phyloP scores from a whole-genome alignment of 2,329 filamentous ascomycete genomes.

The Chalara sp. region DNA sequence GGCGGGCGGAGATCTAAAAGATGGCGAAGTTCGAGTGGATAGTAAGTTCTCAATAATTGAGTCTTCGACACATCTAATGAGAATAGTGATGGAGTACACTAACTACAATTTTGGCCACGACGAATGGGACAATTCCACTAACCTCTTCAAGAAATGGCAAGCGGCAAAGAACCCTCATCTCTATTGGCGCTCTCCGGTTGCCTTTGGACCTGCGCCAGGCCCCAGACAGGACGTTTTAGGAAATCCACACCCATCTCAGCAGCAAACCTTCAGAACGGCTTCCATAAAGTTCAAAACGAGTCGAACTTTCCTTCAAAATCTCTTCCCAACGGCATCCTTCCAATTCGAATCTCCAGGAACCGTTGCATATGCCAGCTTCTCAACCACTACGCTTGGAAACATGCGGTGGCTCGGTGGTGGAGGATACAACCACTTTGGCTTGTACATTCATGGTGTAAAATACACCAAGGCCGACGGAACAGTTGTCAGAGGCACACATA shows the following conservation, averaged over 20 bases:
- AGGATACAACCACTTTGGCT: conserved; percentile 49
- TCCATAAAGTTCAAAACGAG: conserved; percentile 34
- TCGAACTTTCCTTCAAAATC: conserved; percentile 31
- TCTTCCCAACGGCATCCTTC: conserved; percentile 26
- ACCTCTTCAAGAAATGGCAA: conserved; percentile 37
- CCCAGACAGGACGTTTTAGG: conserved; percentile 13
- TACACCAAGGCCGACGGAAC: conserved; percentile 40
- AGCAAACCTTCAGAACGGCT: conserved; percentile 13
- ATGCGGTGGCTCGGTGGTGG: conserved; percentile 55
- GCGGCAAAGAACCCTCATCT: conserved; percentile 29
- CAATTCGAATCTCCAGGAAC: conserved; percentile 23
- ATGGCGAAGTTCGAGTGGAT: conserved; percentile 34
- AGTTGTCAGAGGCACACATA: conserved; percentile 37
- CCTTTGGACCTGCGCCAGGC: conserved; percentile 24
- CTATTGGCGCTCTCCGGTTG: conserved; percentile 36
- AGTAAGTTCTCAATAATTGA: conserved; percentile 37
- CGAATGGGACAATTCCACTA: conserved; percentile 42
- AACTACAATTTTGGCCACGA: conserved; percentile 44
- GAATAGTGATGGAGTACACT: conserved; percentile 23
- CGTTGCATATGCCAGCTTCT: conserved; percentile 30
- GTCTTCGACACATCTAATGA: not conserved
- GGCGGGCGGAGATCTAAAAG: conserved; percentile 40
- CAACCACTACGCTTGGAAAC: conserved; percentile 35
- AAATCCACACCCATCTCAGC: not conserved
- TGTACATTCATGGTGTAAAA: conserved; percentile 55